Evolutionary conservation across 805 yeast genomes (phyloP).

Genomic region (Metschnikowia orientalis): DNA sequence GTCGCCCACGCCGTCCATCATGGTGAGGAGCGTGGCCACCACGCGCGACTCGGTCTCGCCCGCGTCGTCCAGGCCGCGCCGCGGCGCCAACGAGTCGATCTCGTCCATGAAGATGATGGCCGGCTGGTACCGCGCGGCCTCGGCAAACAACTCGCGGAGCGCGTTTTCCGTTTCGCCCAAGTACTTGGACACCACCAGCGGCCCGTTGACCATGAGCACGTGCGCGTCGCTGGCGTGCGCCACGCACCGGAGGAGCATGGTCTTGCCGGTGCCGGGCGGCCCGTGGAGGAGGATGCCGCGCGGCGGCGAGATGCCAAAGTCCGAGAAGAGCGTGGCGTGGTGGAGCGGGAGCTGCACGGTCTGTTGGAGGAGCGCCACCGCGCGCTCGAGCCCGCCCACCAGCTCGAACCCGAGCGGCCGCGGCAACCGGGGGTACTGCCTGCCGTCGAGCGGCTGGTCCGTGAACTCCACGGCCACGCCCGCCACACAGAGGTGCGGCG

Average conservation of each 20-base stretch:
- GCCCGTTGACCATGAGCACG: slow-evolving; percentile 80
- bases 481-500: slow-evolving; percentile 43
- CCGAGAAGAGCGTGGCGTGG: slow-evolving; percentile 68
- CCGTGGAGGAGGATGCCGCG: slow-evolving; percentile 92
- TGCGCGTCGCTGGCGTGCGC: slow-evolving; percentile 80
- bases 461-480: slow-evolving; percentile 17
- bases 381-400: slow-evolving; percentile 75
- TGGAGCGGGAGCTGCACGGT: slow-evolving; percentile 78
- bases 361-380: slow-evolving; percentile 56
- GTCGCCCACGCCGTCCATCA: slow-evolving; percentile 74
- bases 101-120: slow-evolving; percentile 87
- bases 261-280: slow-evolving; percentile 96
- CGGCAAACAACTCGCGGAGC: slow-evolving; percentile 74
- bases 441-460: slow-evolving; percentile 4
- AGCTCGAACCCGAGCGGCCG: slow-evolving; percentile 42
- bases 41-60: slow-evolving; percentile 90
- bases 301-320: slow-evolving; percentile 90
- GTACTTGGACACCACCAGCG: slow-evolving; percentile 87
- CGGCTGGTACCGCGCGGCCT: slow-evolving; percentile 84
- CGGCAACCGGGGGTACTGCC: slow-evolving; percentile 43
- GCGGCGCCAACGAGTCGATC: slow-evolving; percentile 87
- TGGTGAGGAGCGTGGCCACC: slow-evolving; percentile 79
- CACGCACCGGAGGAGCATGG: slow-evolving; percentile 78
- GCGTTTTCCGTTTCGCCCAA: slow-evolving; percentile 91
- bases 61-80: slow-evolving; percentile 74